phyloP scores from a whole-genome alignment of 805 yeast genomes.

The Saccharomycopsis javanensis region DNA sequence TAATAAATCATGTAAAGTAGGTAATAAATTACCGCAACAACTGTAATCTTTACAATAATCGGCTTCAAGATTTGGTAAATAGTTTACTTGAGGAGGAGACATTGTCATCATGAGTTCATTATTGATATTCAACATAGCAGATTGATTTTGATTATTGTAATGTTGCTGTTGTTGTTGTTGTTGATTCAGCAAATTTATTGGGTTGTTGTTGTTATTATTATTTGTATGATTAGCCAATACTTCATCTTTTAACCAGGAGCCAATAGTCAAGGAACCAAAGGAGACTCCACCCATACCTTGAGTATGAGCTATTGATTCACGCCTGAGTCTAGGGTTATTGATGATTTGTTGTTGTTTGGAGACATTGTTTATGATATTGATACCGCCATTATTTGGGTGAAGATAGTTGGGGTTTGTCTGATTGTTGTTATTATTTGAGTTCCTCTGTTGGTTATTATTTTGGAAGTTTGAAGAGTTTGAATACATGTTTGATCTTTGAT shows the following conservation, averaged over 20 bases:
- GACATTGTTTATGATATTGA: conserved; percentile 17
- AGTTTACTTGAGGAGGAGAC: conserved; percentile 65
- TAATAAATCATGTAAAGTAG: conserved; percentile 86
- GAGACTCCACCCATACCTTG: conserved; percentile 97
- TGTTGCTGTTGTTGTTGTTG: background rate
- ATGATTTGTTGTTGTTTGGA: conserved; percentile 5
- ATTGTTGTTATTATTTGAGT: background rate
- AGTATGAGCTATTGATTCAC: conserved; percentile 90
- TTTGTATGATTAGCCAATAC: conserved; percentile 45
- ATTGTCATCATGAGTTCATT: conserved; percentile 30
- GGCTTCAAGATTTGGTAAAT: conserved; percentile 87
- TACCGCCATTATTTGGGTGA: conserved; percentile 19
- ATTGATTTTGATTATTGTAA: conserved; percentile 17
- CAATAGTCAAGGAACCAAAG: conserved; percentile 94
- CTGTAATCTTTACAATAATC: conserved; percentile 94
- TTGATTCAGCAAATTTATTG: background rate
- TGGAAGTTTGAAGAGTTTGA: conserved; percentile 1
- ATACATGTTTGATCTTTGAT: conserved; percentile 9
- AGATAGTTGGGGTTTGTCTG: background rate
- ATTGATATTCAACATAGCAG: conserved; percentile 15
- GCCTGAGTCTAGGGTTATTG: conserved; percentile 45
- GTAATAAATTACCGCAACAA: conserved; percentile 89
- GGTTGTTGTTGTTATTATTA: conserved; percentile 16
- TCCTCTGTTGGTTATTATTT: conserved; percentile 3
- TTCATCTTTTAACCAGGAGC: conserved; percentile 94